Evolutionary conservation across 345 rosid genomes (phyloP).

Genomic region (Arabidopsis suecica): DNA sequence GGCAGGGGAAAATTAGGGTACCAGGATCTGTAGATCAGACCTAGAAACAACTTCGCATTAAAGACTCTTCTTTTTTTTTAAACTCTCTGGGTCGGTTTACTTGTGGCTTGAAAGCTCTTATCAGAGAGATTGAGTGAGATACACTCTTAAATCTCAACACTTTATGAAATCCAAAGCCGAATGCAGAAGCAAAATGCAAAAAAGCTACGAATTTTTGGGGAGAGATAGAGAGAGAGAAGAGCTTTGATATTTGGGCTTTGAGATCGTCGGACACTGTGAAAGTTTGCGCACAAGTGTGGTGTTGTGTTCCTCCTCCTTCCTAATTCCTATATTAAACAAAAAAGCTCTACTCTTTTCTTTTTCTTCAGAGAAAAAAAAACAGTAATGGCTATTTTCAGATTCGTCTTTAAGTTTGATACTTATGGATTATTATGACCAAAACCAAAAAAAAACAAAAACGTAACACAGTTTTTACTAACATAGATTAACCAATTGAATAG

Average conservation of each 20-base stretch:
- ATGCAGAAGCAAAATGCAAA: slow-evolving; percentile 33
- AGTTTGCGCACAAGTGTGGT: slow-evolving; percentile 36
- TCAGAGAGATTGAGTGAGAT: slow-evolving; percentile 35
- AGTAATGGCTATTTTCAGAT: neutral
- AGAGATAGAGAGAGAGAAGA: slow-evolving; percentile 25
- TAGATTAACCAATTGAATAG: too few species aligned
- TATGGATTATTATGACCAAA: neutral
- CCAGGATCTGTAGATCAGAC: slow-evolving; percentile 47
- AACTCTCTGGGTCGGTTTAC: slow-evolving; percentile 3
- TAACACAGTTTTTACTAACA: too few species aligned
- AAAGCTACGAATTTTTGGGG: slow-evolving; percentile 9
- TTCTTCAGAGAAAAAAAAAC: neutral
- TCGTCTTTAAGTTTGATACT: slow-evolving; percentile 17
- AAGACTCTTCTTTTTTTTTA: neutral
- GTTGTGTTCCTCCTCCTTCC: slow-evolving; percentile 18
- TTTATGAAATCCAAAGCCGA: slow-evolving; percentile 30
- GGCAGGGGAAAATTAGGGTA: slow-evolving; percentile 41
- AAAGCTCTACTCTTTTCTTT: neutral
- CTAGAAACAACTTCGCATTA: slow-evolving; percentile 17
- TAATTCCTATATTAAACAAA: slow-evolving; percentile 1
- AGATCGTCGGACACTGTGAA: slow-evolving; percentile 44
- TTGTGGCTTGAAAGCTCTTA: slow-evolving; percentile 21
- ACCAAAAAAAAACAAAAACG: neutral
- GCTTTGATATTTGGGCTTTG: slow-evolving; percentile 34
- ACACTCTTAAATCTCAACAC: slow-evolving; percentile 32